These are phyloP conservation scores for Rhynchospora breviuscula DNA, from an alignment of 176 grass and related monocot genomes.

Conservation along the genomic window DNA sequence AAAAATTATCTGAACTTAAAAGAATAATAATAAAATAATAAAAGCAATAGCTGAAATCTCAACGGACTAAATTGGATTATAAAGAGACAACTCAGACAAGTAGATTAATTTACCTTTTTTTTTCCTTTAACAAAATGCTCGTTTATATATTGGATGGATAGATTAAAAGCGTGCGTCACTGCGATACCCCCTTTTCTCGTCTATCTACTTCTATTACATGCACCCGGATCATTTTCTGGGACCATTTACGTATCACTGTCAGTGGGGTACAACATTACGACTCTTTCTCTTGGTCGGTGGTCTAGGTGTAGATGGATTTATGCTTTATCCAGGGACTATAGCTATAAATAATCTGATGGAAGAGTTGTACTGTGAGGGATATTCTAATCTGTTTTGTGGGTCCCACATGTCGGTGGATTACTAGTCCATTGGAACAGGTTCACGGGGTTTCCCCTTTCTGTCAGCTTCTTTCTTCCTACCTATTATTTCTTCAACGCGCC, in stretches of 20 bases:
- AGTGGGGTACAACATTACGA: background rate
- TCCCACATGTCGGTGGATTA: background rate
- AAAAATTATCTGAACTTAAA: background rate
- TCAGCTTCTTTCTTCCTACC: background rate
- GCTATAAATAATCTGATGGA: background rate
- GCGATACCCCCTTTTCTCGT: background rate
- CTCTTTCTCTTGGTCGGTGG: background rate
- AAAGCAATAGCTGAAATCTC: background rate
- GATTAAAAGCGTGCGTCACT: constrained; percentile 7
- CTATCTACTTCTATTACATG: background rate
- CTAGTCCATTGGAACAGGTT: background rate
- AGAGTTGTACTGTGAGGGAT: background rate
- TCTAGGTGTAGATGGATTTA: background rate
- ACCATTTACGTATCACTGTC: background rate
- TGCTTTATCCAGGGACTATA: background rate
- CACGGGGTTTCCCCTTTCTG: background rate
- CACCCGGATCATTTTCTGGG: background rate
- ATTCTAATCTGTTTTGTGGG: background rate
- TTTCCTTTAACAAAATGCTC: background rate
- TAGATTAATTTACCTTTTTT: background rate
- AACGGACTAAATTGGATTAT: background rate
- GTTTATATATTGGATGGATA: background rate
- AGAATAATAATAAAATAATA: no score
- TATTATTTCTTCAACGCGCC: constrained; percentile 23
- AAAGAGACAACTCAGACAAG: background rate